Evolutionary conservation across 2,329 filamentous ascomycete species (phyloP).

Genomic region (Xylaria multiplex): DNA sequence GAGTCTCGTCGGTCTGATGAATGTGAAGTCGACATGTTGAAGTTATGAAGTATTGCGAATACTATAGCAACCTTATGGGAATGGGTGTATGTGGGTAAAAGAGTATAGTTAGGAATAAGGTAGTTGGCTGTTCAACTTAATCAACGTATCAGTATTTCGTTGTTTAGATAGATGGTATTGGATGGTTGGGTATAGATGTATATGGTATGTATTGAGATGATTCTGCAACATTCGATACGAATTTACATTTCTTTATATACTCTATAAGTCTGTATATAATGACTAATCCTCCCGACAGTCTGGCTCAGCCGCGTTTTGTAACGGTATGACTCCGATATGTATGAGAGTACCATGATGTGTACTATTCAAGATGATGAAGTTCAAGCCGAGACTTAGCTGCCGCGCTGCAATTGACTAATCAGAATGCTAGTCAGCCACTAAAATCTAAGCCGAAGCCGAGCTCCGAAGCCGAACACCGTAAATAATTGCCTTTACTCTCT

Average conservation of each 20-base stretch:
- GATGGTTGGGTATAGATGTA: not conserved
- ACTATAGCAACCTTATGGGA: not conserved
- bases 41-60: conserved; percentile 1
- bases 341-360: not conserved
- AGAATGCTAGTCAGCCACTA: conserved; percentile 6
- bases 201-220: not conserved
- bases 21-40: conserved; percentile 26
- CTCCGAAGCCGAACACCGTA: conserved; percentile 30
- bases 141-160: not conserved
- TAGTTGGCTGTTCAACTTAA: not conserved
- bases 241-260: conserved; percentile 14
- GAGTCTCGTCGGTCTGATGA: conserved; percentile 32
- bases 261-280: not conserved
- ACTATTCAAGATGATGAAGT: not conserved
- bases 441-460: conserved; percentile 47
- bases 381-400: conserved; percentile 13
- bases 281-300: not conserved
- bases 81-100: not conserved
- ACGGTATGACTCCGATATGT: conserved; percentile 10
- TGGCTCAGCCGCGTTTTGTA: not conserved
- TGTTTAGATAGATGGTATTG: not conserved
- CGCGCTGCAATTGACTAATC: conserved; percentile 14
- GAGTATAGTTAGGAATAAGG: not conserved
- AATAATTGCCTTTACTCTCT: conserved; percentile 3
- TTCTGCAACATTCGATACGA: not conserved